Evolutionary conservation across 2,329 filamentous ascomycete species (phyloP), one percentile per base, ranked within the genome.

Genomic region (Colletotrichum sojae): DNA sequence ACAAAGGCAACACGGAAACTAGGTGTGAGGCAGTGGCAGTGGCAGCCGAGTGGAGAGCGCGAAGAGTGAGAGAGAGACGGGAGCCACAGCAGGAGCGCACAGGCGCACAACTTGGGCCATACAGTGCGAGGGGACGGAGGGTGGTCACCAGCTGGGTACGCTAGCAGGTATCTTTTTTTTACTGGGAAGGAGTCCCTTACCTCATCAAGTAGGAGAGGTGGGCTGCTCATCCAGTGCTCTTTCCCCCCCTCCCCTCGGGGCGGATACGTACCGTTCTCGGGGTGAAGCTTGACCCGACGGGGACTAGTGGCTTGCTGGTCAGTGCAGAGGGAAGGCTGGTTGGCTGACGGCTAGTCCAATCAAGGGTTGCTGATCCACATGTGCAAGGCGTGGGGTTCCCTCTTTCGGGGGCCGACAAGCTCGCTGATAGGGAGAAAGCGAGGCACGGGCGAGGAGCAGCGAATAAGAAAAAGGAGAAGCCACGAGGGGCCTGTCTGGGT

Each of bases 361-460:
- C 52, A n/a, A 66, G 49, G 49, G 51, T 13, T 15, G 25, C 6
- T 20, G 52, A 12, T 25, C 67, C 63, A 68, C 57, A 53, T 9
- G 20, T 39, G 52, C 51, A 53, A 67, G 63, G 67, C 49, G 45
- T 57, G 57, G 57, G 67, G 63, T 70, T 67, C 67, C 63, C 67
- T 67, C 57, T 63, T 63, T 69, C 39, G 63, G 57, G 63, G 51
- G 8, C 31, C 46, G 52, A 52, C 54, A 43, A 58, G 55, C 40
- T 58, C 49, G 62, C 48, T 69, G 66, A 69, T 69, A 70, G 63
- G 63, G 45, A 62, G 63, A 36, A 63, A 69, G 39, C 22, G 25
- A 43, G 67, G 56, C 10, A 40, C 2, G 2, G 13, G 13, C 4
- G 31, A 46, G 53, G 20, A 53, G 12, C 36, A 43, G 27, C 52